Evolutionary conservation across 495 filamentous ascomycete genomes (phyloP).

Genomic region (Astrocystis sublimbata): DNA sequence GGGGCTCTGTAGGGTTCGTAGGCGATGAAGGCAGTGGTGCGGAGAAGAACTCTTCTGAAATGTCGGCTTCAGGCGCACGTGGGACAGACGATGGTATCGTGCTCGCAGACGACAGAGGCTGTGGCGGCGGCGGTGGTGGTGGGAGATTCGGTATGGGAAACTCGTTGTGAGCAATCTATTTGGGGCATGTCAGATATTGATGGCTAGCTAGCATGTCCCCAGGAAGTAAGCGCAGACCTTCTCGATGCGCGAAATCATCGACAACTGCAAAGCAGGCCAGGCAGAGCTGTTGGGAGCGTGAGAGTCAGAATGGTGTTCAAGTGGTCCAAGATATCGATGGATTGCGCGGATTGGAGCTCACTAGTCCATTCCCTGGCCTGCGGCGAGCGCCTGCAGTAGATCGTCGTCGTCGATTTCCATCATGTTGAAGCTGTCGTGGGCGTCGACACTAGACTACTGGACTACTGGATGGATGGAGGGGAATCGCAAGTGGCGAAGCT

Average conservation of each 20-base stretch:
- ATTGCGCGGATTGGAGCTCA: conserved; percentile 39
- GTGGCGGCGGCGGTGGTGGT: conserved; percentile 32
- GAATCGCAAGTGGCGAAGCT: conserved; percentile 7
- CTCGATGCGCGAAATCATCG: conserved; percentile 43
- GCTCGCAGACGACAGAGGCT: conserved; percentile 29
- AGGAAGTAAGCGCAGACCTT: conserved; percentile 28
- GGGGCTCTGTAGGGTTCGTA: conserved; percentile 47
- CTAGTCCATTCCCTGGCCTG: conserved; percentile 69
- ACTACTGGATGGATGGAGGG: not conserved
- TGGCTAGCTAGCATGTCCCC: not conserved
- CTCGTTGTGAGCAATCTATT: conserved; percentile 42
- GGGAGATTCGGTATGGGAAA: conserved; percentile 46
- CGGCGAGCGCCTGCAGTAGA: conserved; percentile 61
- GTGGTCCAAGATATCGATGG: not conserved
- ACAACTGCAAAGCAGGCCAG: conserved; percentile 42
- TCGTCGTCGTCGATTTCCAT: conserved; percentile 63
- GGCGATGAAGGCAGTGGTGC: conserved; percentile 49
- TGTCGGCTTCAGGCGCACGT: conserved; percentile 44
- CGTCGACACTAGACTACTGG: not conserved
- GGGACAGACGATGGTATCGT: conserved; percentile 35
- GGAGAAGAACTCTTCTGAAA: conserved; percentile 58
- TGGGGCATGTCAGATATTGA: conserved; percentile 7
- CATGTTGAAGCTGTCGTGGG: conserved; percentile 30
- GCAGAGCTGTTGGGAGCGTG: conserved; percentile 29
- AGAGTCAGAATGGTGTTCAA: not conserved